Conservation (phyloP, 2,329 filamentous ascomycete genomes). For the Fragosphaeria purpurea region DNA sequence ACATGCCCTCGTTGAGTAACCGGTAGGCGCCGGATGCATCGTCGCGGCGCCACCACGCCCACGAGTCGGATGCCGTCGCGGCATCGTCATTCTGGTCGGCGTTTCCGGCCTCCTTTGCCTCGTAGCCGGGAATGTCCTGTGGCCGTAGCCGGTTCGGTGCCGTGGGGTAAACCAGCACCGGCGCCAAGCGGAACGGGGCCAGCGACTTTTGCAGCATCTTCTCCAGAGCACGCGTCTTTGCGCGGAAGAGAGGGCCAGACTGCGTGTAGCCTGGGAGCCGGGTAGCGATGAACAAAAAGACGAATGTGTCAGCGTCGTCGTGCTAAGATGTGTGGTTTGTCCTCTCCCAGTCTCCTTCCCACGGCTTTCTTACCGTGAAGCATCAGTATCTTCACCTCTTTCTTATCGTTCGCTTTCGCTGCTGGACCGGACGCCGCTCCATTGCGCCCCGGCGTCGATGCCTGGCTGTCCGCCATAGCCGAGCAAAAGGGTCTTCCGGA, state of each 20-base stretch:
- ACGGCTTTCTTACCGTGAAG: conserved; percentile 48
- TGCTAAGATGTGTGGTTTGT: no score
- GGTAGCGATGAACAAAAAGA: not conserved
- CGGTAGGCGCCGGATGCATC: conserved; percentile 56
- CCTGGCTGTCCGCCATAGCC: no score
- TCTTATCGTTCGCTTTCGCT: conserved; percentile 27
- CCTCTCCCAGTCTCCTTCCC: no score
- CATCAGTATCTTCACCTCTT: conserved; percentile 61
- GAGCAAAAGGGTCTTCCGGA: no score
- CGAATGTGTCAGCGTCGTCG: not conserved
- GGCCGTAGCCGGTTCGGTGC: conserved; percentile 53
- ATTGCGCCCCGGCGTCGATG: no score
- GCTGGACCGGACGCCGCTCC: not conserved
- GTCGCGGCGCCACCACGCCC: conserved; percentile 73
- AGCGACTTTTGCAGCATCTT: conserved; percentile 72
- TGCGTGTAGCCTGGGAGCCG: conserved; percentile 66
- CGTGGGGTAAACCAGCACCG: conserved; percentile 57
- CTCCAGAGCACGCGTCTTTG: conserved; percentile 78
- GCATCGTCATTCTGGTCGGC: conserved; percentile 20
- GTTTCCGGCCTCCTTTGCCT: conserved; percentile 11
- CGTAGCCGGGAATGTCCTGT: conserved; percentile 61
- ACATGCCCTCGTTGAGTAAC: conserved; percentile 59
- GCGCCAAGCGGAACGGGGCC: conserved; percentile 42
- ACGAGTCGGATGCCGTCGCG: conserved; percentile 49
- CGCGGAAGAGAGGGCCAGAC: conserved; percentile 72